These are phyloP conservation scores for Hamamelis virginiana DNA, from an alignment of 164 flowering plant species.

Conservation along the genomic window DNA sequence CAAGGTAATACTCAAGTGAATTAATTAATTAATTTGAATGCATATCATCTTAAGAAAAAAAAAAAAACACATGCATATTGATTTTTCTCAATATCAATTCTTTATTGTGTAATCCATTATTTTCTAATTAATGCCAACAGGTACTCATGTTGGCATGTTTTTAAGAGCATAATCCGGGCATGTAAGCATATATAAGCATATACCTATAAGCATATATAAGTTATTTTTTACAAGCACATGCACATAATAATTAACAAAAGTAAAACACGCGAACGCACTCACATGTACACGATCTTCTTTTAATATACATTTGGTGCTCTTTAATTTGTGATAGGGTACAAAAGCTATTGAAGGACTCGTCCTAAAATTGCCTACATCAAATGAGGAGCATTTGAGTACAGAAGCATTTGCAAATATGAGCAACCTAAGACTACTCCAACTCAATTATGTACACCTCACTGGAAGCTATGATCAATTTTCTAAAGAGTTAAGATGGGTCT, in stretches of 20 bases:
- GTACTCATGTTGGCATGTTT: too few relatives aligned
- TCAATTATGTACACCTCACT: not conserved
- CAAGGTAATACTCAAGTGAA: not conserved
- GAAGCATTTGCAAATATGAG: slow-evolving; percentile 13
- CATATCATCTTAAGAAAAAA: too few relatives aligned
- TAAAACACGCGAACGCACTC: not conserved
- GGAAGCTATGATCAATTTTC: slow-evolving; percentile 1
- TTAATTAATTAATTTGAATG: too few relatives aligned
- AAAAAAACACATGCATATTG: too few relatives aligned
- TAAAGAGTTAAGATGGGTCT: slow-evolving; percentile 9
- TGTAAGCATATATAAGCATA: too few relatives aligned
- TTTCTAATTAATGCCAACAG: too few relatives aligned
- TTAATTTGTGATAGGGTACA: slow-evolving; percentile 2
- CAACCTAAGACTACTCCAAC: slow-evolving; percentile 14
- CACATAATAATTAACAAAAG: too few relatives aligned
- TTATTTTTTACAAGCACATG: too few relatives aligned
- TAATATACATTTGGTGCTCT: not conserved
- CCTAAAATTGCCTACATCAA: not conserved
- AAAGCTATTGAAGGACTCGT: not conserved
- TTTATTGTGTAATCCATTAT: too few relatives aligned
- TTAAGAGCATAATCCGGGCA: too few relatives aligned
- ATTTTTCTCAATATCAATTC: too few relatives aligned
- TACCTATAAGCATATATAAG: not conserved
- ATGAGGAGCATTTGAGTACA: not conserved
- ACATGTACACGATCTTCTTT: not conserved